phyloP scores from a whole-genome alignment of 352 stramenopile species.

The Aphanomyces astaci region DNA sequence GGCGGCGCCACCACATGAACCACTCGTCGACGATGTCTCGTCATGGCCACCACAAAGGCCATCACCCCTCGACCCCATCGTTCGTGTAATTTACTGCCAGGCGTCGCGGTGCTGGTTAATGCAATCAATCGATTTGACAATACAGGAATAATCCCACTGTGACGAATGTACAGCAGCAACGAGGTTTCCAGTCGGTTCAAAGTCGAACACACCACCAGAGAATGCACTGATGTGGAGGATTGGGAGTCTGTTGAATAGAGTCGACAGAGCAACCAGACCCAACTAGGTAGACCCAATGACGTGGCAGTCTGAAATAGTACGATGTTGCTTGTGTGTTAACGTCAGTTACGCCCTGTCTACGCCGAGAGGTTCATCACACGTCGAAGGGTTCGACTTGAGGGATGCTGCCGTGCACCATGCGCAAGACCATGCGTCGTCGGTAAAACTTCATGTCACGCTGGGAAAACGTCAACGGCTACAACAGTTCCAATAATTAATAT shows the following conservation, averaged over 20 bases:
- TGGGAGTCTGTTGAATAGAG: no score
- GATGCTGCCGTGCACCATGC: constrained; percentile 52
- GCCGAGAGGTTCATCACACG: neutral
- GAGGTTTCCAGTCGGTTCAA: no score
- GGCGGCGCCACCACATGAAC: neutral
- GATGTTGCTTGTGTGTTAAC: neutral
- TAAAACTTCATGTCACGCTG: constrained; percentile 83
- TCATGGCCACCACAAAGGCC: neutral
- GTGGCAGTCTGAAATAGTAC: no score
- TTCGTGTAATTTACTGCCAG: neutral
- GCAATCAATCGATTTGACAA: neutral
- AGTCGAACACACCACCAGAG: no score
- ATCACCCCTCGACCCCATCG: neutral
- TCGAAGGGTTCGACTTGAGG: constrained; percentile 56
- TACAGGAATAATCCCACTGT: no score
- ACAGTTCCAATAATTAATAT: neutral
- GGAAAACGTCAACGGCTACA: constrained; percentile 50
- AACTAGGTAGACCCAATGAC: no score
- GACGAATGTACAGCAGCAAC: no score
- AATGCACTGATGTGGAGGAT: no score
- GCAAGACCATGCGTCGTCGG: constrained; percentile 71
- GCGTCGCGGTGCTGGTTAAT: no score
- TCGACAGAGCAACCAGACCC: no score
- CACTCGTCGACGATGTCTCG: neutral
- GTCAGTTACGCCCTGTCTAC: neutral